Evolutionary conservation across 176 grass and related monocot species (phyloP), one percentile per base, ranked within the genome.

Genomic region (Carex pumila): DNA sequence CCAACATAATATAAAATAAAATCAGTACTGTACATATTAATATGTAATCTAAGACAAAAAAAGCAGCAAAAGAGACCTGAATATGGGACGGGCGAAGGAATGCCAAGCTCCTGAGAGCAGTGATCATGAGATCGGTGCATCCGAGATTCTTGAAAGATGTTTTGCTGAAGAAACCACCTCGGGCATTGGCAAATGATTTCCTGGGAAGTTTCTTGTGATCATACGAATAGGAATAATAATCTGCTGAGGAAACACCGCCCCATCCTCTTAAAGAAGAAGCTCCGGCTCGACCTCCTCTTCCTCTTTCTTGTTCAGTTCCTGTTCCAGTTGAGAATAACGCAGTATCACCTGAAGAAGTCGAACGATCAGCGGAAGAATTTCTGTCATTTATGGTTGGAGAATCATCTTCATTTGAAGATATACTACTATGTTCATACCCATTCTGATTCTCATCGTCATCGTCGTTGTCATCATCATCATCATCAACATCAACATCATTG

Each of bases 71-170:
- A 74, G 67, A 52, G 67, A 98, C 95, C 92, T 98, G 95, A 79
- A 98, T 92, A 90, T 98, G 92, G 18, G 95, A 93, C 45, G 95
- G 92, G 14, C 83, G 91, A 85, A 92, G 84, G 54, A 95, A 93
- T 12, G 37, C 83, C 8, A 91, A 89, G 72, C 74, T 87, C 82
- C 65, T 90, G 71, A 98, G 59, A 50, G 83, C 89, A 70, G 79
- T 81, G n/a, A 91, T 60, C 80, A 98, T 92, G 50, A 84, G 81
- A 43, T 90, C 79, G 15, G 56, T 87, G 81, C 92, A 98, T 32
- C 91, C 92, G 31, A 98, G 74, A 34, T 95, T 88, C 32, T 90
- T 89, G 37, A 95, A 98, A 19, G 95, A 85, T 34, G 50, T 89
- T 37, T 87, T 92, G 61, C 95, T 98, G 88, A 95, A 98, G 84